These are phyloP conservation scores for Pestalotiopsis sp. DNA, from an alignment of 2,329 filamentous ascomycete genomes.

Conservation along the genomic window DNA sequence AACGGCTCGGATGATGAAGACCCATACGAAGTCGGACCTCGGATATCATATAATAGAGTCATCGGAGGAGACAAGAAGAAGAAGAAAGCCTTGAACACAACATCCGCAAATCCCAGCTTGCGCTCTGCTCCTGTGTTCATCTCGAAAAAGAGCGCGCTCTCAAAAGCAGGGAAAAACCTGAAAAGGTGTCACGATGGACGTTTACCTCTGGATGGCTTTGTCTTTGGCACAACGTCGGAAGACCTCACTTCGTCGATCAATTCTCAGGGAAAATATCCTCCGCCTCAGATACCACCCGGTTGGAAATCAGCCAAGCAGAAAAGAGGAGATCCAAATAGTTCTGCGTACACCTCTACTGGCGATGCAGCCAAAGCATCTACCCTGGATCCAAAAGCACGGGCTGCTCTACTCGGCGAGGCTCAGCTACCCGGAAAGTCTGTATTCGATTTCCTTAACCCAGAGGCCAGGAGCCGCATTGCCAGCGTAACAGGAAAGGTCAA, in stretches of 20 bases:
- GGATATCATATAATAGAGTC: slow-evolving; percentile 82
- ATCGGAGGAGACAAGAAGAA: slow-evolving; percentile 81
- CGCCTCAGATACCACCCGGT: slow-evolving; percentile 68
- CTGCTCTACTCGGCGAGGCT: slow-evolving; percentile 78
- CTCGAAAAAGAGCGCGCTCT: slow-evolving; percentile 61
- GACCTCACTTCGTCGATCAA: slow-evolving; percentile 48
- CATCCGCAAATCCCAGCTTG: slow-evolving; percentile 64
- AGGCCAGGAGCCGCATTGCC: slow-evolving; percentile 76
- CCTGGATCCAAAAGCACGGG: slow-evolving; percentile 76
- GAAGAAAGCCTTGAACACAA: slow-evolving; percentile 48
- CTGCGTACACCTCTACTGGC: slow-evolving; percentile 65
- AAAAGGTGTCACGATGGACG: slow-evolving; percentile 83
- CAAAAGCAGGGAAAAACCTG: slow-evolving; percentile 46
- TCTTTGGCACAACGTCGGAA: slow-evolving; percentile 61
- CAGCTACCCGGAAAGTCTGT: slow-evolving; percentile 89
- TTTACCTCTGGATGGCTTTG: slow-evolving; percentile 75
- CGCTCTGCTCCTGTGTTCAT: slow-evolving; percentile 74
- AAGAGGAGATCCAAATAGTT: slow-evolving; percentile 24
- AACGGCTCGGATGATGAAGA: slow-evolving; percentile 95
- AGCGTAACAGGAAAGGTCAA: slow-evolving; percentile 74
- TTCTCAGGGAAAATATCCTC: slow-evolving; percentile 54
- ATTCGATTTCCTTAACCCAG: slow-evolving; percentile 86
- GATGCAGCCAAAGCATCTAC: slow-evolving; percentile 78
- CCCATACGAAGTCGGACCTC: slow-evolving; percentile 88
- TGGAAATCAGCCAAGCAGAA: slow-evolving; percentile 70